Conservation (phyloP, 2,329 filamentous ascomycete genomes). For the Colletotrichum chlorophyti region DNA sequence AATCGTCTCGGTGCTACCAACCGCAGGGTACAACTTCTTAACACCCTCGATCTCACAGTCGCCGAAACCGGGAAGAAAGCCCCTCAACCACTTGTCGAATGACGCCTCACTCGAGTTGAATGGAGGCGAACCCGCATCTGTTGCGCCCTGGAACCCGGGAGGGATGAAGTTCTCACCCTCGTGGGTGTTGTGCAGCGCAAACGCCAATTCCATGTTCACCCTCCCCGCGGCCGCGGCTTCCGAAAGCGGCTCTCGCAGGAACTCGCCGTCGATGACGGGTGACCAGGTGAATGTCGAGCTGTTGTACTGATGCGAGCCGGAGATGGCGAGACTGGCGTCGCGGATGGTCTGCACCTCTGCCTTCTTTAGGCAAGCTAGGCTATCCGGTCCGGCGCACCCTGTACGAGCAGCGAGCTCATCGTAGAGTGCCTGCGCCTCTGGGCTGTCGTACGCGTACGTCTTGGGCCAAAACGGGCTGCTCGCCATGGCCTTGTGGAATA, state of each 20-base stretch:
- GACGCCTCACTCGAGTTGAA: slow-evolving; percentile 58
- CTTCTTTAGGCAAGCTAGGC: slow-evolving; percentile 60
- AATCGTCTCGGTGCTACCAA: slow-evolving; percentile 54
- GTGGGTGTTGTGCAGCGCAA: slow-evolving; percentile 67
- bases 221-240: slow-evolving; percentile 42
- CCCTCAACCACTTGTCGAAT: slow-evolving; percentile 59
- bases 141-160: slow-evolving; percentile 47
- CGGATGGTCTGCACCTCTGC: slow-evolving; percentile 59
- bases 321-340: slow-evolving; percentile 57
- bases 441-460: slow-evolving; percentile 58
- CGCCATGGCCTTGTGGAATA: slow-evolving; percentile 36
- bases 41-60: slow-evolving; percentile 45
- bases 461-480: slow-evolving; percentile 66
- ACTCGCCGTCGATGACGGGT: slow-evolving; percentile 63
- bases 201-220: slow-evolving; percentile 54
- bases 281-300: slow-evolving; percentile 66
- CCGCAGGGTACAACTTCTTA: slow-evolving; percentile 53
- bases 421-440: slow-evolving; percentile 59
- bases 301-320: slow-evolving; percentile 56
- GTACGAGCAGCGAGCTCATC: slow-evolving; percentile 51
- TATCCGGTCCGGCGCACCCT: slow-evolving; percentile 53
- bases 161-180: slow-evolving; percentile 70
- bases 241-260: slow-evolving; percentile 56
- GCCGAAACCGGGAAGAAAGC: slow-evolving; percentile 58
- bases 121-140: slow-evolving; percentile 40